Evolutionary conservation across 805 yeast genomes (phyloP), one percentile per base, ranked within the genome.

Genomic region (Candida gorgasii): DNA sequence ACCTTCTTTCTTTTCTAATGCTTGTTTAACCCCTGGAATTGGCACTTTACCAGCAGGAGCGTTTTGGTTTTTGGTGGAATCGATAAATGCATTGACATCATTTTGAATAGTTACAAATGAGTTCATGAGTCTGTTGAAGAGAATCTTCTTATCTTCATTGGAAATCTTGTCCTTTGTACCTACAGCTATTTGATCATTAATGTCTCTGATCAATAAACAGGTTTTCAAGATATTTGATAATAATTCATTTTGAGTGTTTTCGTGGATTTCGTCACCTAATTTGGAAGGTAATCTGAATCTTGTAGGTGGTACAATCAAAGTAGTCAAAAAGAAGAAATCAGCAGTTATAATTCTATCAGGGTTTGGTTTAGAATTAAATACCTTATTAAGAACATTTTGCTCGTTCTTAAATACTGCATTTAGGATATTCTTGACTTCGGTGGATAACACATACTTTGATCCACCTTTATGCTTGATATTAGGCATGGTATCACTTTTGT

Each of bases 1-100:
- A 62, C 99, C 99, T 69, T 93, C 99, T 64, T 93, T 93, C 82
- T 93, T 92, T 67, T 93, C 99, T 59, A 93, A 75, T 8, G 96
- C 95, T 73, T 93, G 99, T 63, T 93, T 93, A 57, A 93, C 81
- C 72, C 99, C 99, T 2, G 99, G 99, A 29, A 80, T 78, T 18
- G 97, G 90, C 38, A 79, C 67, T 49, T 82, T 79, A 9, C 85
- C 81, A 17, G 82, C 82, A 35, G 73, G 76, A 9, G 79, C 75
- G 57, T 83, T 82, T 64, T 86, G 95, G 58, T 84, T 86, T 67
- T 93, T 92, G 36, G 96, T 80, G 28, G 95, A 81, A 65, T 93
- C 99, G 45, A 93, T 82, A 59, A 90, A 87, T 8, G 89, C 92
- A 59, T 93, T 93, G 47, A 89, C 97, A 57, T 90, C 97, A 61